Base-by-base conservation (phyloP, 2,329 filamentous ascomycete species). In the Ascochyta fabae region DNA sequence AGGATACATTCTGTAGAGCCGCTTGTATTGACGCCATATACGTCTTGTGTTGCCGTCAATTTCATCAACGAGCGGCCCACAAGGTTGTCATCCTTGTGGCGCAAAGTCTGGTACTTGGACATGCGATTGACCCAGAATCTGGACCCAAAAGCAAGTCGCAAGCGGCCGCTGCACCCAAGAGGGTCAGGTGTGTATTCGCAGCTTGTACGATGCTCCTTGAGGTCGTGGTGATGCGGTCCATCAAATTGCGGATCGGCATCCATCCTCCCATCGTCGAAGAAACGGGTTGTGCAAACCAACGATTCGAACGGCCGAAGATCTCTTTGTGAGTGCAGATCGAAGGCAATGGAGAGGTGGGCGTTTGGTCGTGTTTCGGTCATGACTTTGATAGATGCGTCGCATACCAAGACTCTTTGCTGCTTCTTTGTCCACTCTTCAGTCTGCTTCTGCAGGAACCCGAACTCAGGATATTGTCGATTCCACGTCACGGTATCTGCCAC, bases 121-220 rank as follows among this genome's bases (percentile, higher is more conserved):
- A 80, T 70, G 31, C 69, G 70, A 12, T 64, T 64, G 1, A 75
- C 79, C 79, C 79, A 81, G 55, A 80, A 81, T 3, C 61, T 67
- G 43, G 77, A 78, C 2, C 77, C 76, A 46, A 81, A 81, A 1
- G 61, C 62, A 8, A 77, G 63, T 61, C 64, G 59, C 53, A 75
- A 47, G 39, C 67, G 41, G 53, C 70, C 59, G 51, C 53, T 56
- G 3, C 53, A 48, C n/a, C 61, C 57, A 16, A 53, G 43, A 19
- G 54, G 46, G 56, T 64, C 56, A 12, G 58, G 45, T 13, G 44
- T 51, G 43, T 69, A 64, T 33, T 68, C 62, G 41, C 66, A 67
- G 41, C 48, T 54, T 40, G 58, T 67, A 41, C 57, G 60, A 39
- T 65, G 65, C 39, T 71, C 66, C 24, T 66, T 66, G 7, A 58